phyloP scores from a whole-genome alignment of 768 basidiomycete genomes.

The Suillus americanus region DNA sequence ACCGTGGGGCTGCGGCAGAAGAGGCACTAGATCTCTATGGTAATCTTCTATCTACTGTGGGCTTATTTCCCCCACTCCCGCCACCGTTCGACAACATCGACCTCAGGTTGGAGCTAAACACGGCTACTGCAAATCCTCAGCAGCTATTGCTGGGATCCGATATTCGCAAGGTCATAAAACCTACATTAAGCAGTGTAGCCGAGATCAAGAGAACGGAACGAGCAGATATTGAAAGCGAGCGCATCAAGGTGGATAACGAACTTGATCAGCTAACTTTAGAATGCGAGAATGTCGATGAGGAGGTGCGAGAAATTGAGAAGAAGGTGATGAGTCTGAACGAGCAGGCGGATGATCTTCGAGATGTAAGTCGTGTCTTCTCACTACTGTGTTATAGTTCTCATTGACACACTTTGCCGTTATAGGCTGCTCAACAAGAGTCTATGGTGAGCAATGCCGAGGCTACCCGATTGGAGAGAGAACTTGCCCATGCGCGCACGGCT shows the following conservation, averaged over 20 bases:
- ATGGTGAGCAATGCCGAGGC: conserved; percentile 65
- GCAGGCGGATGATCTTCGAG: conserved; percentile 79
- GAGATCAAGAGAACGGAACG: conserved; percentile 72
- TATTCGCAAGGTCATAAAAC: conserved; percentile 71
- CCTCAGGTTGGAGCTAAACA: conserved; percentile 79
- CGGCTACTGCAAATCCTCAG: conserved; percentile 68
- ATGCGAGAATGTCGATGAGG: conserved; percentile 81
- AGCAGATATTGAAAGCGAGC: conserved; percentile 71
- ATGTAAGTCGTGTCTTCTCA: conserved; percentile 47
- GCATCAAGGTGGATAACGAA: conserved; percentile 79
- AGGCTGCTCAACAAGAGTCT: conserved; percentile 81
- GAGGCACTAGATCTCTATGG: conserved; percentile 80
- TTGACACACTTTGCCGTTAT: conserved; percentile 5
- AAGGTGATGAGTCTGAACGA: conserved; percentile 68
- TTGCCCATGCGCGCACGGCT: conserved; percentile 72
- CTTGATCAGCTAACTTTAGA: conserved; percentile 74
- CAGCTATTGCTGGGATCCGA: conserved; percentile 69
- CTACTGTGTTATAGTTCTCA: not conserved
- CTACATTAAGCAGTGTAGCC: conserved; percentile 69
- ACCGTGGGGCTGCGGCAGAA: conserved; percentile 79
- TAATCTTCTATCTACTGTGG: conserved; percentile 69
- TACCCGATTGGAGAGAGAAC: conserved; percentile 64
- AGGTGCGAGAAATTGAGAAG: conserved; percentile 71
- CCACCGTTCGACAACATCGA: conserved; percentile 71
- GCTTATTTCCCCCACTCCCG: conserved; percentile 72